A percentile compares a stretch with the other conserved stretches of the same genome.
phyloP scores from a whole-genome alignment of 495 filamentous ascomycete species.

The Rhizodiscina lignyota region DNA sequence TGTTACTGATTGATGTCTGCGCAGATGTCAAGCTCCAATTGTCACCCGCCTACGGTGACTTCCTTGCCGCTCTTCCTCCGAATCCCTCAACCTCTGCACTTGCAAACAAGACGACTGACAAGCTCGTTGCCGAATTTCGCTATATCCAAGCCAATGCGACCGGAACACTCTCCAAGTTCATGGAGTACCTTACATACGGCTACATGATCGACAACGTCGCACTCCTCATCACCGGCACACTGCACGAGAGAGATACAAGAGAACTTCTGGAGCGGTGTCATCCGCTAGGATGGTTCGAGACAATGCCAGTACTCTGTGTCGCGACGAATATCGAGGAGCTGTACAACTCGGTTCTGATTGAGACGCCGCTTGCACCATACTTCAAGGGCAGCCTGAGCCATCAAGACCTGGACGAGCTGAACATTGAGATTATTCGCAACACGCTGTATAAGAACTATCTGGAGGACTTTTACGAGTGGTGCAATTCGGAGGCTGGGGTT shows the following conservation, averaged over 20 bases:
- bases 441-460: conserved; percentile 99
- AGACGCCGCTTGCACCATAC: conserved; percentile 88
- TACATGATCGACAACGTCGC: conserved; percentile 99
- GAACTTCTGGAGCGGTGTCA: conserved; percentile 94
- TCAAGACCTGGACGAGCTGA: conserved; percentile 94
- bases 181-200: conserved; percentile 93
- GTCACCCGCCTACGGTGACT: conserved; percentile 90
- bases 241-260: conserved; percentile 92
- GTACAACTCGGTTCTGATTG: conserved; percentile 93
- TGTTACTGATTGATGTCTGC: not conserved
- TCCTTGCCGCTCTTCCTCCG: conserved; percentile 82
- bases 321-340: conserved; percentile 97
- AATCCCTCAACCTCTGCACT: conserved; percentile 94
- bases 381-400: conserved; percentile 92
- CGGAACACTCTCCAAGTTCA: conserved; percentile 79
- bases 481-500: conserved; percentile 72
- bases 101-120: conserved; percentile 89
- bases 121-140: conserved; percentile 92
- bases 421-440: conserved; percentile 98
- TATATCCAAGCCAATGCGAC: conserved; percentile 87
- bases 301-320: conserved; percentile 92
- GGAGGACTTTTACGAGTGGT: conserved; percentile 88
- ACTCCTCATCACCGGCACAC: conserved; percentile 91
- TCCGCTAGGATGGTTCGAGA: conserved; percentile 96
- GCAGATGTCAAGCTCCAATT: conserved; percentile 96